Evolutionary conservation across 148 eudicot species (phyloP), one percentile per base, ranked within the genome.

Genomic region (Persicaria maculosa): DNA sequence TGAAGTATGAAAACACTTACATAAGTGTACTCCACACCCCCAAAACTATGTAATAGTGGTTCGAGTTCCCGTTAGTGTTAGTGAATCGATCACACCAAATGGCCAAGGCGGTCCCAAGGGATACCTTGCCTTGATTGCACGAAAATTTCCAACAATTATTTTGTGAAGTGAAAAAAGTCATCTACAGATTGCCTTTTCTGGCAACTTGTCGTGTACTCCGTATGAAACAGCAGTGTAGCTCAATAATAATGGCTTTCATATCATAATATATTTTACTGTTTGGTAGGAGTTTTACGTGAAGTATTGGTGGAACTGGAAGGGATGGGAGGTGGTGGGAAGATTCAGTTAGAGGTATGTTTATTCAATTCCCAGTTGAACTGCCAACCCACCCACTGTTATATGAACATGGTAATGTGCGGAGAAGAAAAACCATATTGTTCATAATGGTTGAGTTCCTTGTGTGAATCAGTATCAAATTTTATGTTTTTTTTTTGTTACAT

Each of bases 271-370:
- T 44, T 68, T 43, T 71, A 44, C 36, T 71, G 53, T 25, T 83
- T 83, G 48, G 62, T 76, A 95, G 98, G 98, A 77, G 76, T 80
- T 75, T 65, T 71, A 73, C 97, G 90, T 81, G 94, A 90, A 74
- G 80, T 92, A 85, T 81, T 92, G 82, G 90, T 95, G 74, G 97
- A 90, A 72, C 85, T 95, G 88, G 98, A 95, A 83, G 98, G 98
- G 75, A 95, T 95, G 92, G 98, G 98, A 86, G 93, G 97, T 83
- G 98, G 98, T 78, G 98, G 98, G 80, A 85, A 90, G 91, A 81
- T 95, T 79, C 84, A 86, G 75, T 77, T 95, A 53, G 98, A 95
- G 98, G 98, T 92, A 85, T 74, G 81, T 82, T 80, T 76, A 40
- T 17, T 72, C 62, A 53, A 52, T 72, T 52, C 46, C 14, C 20